phyloP scores from a whole-genome alignment of 305 asterid species.

The Rubia peregrina region DNA sequence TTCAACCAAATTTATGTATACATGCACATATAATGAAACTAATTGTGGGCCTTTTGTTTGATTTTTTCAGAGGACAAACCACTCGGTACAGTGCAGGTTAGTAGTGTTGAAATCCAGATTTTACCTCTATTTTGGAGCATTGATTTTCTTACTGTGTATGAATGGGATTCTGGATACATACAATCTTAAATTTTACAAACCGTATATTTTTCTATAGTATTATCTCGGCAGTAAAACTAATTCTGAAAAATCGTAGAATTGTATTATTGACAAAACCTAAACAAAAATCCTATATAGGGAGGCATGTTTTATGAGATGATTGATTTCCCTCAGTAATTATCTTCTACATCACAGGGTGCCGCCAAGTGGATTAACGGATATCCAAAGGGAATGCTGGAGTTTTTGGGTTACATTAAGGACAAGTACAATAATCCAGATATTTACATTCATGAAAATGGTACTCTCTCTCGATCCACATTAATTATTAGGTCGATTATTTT shows the following conservation, averaged over 20 bases:
- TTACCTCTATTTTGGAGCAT: background rate
- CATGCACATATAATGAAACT: background rate
- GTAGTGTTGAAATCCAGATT: background rate
- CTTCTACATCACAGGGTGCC: conserved; percentile 8
- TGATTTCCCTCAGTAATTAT: background rate
- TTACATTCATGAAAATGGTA: conserved; percentile 12
- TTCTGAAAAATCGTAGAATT: too few relatives aligned
- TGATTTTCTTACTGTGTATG: too few relatives aligned
- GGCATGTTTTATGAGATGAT: too few relatives aligned
- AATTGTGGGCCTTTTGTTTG: background rate
- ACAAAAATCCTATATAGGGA: background rate
- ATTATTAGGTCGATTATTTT: too few relatives aligned
- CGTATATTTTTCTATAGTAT: background rate
- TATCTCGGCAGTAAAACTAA: too few relatives aligned
- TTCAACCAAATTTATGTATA: too few relatives aligned
- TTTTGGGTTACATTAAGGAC: conserved; percentile 12
- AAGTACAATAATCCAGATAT: conserved; percentile 15
- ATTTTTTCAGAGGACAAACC: background rate
- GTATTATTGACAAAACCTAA: too few relatives aligned
- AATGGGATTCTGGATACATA: background rate
- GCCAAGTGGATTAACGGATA: conserved; percentile 16
- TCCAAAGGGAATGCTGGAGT: conserved; percentile 18
- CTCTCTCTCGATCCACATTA: background rate
- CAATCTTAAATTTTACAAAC: too few relatives aligned
- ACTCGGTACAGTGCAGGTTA: background rate